A percentile compares a stretch with the other conserved stretches of the same genome.
phyloP scores from a whole-genome alignment of 495 filamentous ascomycete genomes.

The Talaromyces liani region DNA sequence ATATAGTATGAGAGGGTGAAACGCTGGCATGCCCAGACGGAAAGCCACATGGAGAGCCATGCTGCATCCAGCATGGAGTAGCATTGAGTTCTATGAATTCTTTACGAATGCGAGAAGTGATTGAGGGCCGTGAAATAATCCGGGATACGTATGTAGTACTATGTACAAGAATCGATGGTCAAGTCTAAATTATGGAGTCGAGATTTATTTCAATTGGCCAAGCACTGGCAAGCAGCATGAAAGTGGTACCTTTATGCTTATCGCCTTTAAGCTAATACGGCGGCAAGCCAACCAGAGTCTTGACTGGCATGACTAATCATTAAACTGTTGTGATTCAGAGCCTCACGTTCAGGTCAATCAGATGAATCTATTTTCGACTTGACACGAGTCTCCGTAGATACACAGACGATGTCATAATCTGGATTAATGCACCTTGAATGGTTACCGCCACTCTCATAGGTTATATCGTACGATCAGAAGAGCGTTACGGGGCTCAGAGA shows the following conservation, averaged over 20 bases:
- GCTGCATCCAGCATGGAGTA: background rate
- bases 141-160: too few species aligned
- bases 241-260: background rate
- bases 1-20: background rate
- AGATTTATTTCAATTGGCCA: too few species aligned
- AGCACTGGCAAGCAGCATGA: background rate
- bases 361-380: too few species aligned
- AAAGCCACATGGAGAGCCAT: background rate
- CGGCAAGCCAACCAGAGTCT: background rate
- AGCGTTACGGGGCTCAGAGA: too few species aligned
- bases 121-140: too few species aligned
- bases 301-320: background rate
- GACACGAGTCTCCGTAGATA: too few species aligned
- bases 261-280: background rate
- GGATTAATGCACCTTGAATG: background rate
- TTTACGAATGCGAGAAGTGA: background rate
- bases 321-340: background rate
- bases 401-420: background rate
- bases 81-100: background rate
- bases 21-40: background rate
- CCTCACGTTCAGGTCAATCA: too few species aligned
- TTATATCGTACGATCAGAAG: background rate
- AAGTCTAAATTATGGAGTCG: too few species aligned
- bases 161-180: too few species aligned
- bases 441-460: background rate